phyloP scores from a whole-genome alignment of 495 filamentous ascomycete genomes.

The Trichoderma virens region DNA sequence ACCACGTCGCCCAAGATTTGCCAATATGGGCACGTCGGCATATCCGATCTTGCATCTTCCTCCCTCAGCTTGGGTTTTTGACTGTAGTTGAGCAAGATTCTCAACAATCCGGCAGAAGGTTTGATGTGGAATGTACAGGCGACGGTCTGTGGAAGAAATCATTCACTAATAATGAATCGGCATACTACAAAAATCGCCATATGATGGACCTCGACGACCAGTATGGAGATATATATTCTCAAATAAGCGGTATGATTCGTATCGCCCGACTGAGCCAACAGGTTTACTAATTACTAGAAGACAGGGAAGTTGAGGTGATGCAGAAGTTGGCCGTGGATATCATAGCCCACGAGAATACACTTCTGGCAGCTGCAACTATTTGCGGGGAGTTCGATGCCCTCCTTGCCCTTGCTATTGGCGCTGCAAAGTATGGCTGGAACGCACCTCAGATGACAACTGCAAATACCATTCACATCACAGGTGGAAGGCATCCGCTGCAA shows the following conservation, averaged over 20 bases:
- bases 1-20: constrained; percentile 50
- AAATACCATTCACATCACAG: constrained; percentile 70
- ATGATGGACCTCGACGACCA: constrained; percentile 80
- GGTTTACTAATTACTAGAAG: constrained; percentile 38
- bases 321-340: constrained; percentile 68
- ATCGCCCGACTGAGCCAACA: background rate
- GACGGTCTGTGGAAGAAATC: constrained; percentile 65
- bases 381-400: constrained; percentile 88
- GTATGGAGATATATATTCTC: constrained; percentile 76
- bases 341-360: constrained; percentile 58
- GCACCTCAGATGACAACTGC: constrained; percentile 61
- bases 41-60: constrained; percentile 65
- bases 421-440: constrained; percentile 62
- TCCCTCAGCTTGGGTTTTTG: constrained; percentile 87
- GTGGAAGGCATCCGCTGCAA: constrained; percentile 84
- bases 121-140: constrained; percentile 49
- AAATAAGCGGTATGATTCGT: constrained; percentile 63
- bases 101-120: constrained; percentile 53
- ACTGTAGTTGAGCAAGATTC: constrained; percentile 63
- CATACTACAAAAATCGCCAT: constrained; percentile 80
- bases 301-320: constrained; percentile 86
- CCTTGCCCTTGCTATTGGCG: constrained; percentile 72
- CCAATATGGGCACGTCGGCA: constrained; percentile 50
- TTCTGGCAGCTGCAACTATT: constrained; percentile 62
- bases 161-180: constrained; percentile 63